phyloP scores from a whole-genome alignment of 2,329 filamentous ascomycete species.

The Phialophora chinensis region DNA sequence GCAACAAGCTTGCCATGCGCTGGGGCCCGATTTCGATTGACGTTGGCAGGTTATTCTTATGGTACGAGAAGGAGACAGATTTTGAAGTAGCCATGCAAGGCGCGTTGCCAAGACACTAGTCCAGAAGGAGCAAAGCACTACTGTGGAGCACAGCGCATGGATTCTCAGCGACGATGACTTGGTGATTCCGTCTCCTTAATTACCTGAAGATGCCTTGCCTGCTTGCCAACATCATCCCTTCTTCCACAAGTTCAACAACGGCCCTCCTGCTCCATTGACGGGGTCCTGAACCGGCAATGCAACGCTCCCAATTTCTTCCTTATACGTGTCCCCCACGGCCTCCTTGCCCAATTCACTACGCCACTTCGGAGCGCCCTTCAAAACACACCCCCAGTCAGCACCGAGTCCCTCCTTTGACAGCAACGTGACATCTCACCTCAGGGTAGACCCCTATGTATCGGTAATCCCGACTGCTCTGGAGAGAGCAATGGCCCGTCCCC shows the following conservation, averaged over 20 bases:
- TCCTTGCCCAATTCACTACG: conserved; percentile 39
- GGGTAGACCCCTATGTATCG: conserved; percentile 48
- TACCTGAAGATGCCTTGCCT: no score
- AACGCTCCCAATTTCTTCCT: conserved; percentile 33
- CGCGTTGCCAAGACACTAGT: neutral
- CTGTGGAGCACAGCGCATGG: neutral
- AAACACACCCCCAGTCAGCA: neutral
- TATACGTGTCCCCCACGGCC: conserved; percentile 28
- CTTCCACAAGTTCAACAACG: conserved; percentile 37
- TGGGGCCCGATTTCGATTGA: neutral
- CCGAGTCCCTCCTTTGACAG: neutral
- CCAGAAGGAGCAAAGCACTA: neutral
- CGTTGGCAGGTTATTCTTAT: neutral
- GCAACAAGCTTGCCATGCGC: conserved; percentile 29
- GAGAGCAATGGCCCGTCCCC: conserved; percentile 45
- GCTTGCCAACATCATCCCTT: conserved; percentile 12
- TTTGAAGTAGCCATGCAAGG: neutral
- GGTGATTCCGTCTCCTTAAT: neutral
- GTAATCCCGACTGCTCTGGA: conserved; percentile 43
- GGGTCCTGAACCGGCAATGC: conserved; percentile 38
- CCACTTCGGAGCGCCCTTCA: conserved; percentile 38
- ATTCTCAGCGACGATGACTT: neutral
- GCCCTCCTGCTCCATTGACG: conserved; percentile 37
- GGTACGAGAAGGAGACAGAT: neutral
- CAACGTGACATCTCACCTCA: conserved; percentile 37